Evolutionary conservation across 108 stramenopile genomes (phyloP).

Genomic region (Cyclostephanos tholiformis): DNA sequence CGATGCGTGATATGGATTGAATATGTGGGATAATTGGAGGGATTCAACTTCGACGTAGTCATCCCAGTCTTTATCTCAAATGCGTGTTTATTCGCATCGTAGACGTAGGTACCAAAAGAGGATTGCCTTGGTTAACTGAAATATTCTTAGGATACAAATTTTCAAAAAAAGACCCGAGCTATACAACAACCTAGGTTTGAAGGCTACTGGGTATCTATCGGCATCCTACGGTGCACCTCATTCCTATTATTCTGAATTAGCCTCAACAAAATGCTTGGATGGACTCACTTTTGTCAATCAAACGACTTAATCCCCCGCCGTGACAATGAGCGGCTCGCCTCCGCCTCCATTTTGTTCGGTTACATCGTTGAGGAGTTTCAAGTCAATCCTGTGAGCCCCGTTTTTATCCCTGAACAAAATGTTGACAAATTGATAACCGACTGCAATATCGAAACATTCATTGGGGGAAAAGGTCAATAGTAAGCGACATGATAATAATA

Average conservation of each 20-base stretch:
- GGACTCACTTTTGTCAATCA: too few species aligned
- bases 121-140: too few species aligned
- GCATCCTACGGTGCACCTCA: too few species aligned
- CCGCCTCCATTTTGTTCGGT: constrained; percentile 71
- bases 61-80: too few species aligned
- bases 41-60: not conserved
- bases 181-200: too few species aligned
- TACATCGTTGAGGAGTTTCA: constrained; percentile 68
- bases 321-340: constrained; percentile 32
- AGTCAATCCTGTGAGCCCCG: constrained; percentile 63
- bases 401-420: constrained; percentile 28
- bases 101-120: not conserved
- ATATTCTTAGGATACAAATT: too few species aligned
- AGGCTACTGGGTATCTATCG: too few species aligned
- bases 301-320: too few species aligned
- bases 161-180: too few species aligned
- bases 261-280: too few species aligned
- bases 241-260: too few species aligned
- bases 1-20: not conserved
- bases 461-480: not conserved
- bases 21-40: not conserved
- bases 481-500: not conserved
- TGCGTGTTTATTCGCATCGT: not conserved
- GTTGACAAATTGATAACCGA: constrained; percentile 52
- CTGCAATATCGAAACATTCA: not conserved